Base-by-base conservation (phyloP, 1,139 yeast species). In the Suhomyces terraborum region DNA sequence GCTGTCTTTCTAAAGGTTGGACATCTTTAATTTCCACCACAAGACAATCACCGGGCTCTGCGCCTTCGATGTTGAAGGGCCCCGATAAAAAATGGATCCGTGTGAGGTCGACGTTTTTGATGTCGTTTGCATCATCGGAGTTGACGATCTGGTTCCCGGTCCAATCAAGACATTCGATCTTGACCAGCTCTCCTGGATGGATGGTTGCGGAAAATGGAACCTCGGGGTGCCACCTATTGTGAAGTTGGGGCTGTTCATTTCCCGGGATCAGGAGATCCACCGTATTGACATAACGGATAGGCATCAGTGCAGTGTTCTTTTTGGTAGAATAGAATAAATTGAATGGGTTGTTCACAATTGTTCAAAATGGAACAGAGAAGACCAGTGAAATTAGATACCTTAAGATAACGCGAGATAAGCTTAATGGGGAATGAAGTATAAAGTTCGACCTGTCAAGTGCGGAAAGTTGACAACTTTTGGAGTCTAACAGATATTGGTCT, bases 151-250 rank as follows among this genome's bases (percentile, higher is more conserved):
- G 79, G 39, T 73, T 73, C 9, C 79, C 79, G 8, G 79, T 75
- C 79, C 79, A 74, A 46, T 74, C 80, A 36, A 75, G 59, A 43
- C 79, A 74, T 49, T 74, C 79, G 27, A 73, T 59, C 46, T 72
- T 73, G 45, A 69, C 72, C 4, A 72, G 59, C 47, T 69, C 73
- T 7, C 71, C 71, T 19, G 62, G 76, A 34, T 58, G 48, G 37
- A 75, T 66, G 8, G 64, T 61, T 36, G 58, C 68, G 25, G 66
- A 53, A 38, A 55, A 54, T 19, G 79, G 79, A 25, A 74, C 58
- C 40, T 73, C 78, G 4, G 79, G 79, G 49, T 74, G 79, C 79
- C 79, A 74, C 51, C 79, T 60, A 50, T 74, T 74, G 58, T 75
- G 79, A 27, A 73, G 54, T 23, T 72, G 71, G 13, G 67, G 66